A percentile compares a stretch with the other conserved stretches of the same genome.
phyloP scores from a whole-genome alignment of 768 basidiomycete species.

The Phlebiopsis flavidoalba region DNA sequence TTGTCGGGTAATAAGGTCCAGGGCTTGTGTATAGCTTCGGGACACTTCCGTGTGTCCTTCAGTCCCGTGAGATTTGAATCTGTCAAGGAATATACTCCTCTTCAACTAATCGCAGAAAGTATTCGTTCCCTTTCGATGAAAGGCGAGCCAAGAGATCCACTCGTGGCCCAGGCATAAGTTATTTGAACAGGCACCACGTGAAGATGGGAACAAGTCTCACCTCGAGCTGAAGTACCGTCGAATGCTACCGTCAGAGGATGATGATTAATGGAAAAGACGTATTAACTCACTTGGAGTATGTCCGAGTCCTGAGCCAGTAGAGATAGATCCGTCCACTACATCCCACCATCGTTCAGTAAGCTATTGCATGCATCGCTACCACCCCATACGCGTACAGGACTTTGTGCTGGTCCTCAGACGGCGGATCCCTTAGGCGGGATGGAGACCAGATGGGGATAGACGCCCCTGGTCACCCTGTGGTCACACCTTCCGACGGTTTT shows the following conservation, averaged over 20 bases:
- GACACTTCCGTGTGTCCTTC: conserved; percentile 94
- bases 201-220: conserved; percentile 8
- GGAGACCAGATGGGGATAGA: not conserved
- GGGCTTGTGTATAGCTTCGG: conserved; percentile 88
- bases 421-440: not conserved
- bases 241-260: conserved; percentile 3
- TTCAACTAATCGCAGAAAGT: conserved; percentile 99
- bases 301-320: conserved; percentile 93
- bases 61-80: conserved; percentile 97
- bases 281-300: conserved; percentile 79
- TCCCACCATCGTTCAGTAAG: not conserved
- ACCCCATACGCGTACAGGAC: too few species aligned
- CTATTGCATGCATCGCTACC: too few species aligned
- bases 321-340: conserved; percentile 80
- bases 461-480: too few species aligned
- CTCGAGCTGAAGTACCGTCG: conserved; percentile 12
- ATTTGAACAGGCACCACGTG: not conserved
- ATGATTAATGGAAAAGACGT: not conserved
- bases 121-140: conserved; percentile 97
- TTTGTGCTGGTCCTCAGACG: not conserved
- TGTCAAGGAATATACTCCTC: conserved; percentile 98
- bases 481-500: not conserved
- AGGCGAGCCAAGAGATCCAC: conserved; percentile 99
- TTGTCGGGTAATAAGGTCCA: conserved; percentile 97
- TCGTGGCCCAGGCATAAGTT: conserved; percentile 26